Evolutionary conservation across 2,329 filamentous ascomycete genomes (phyloP), one percentile per base, ranked within the genome.

Genomic region (Diaporthe destruens): DNA sequence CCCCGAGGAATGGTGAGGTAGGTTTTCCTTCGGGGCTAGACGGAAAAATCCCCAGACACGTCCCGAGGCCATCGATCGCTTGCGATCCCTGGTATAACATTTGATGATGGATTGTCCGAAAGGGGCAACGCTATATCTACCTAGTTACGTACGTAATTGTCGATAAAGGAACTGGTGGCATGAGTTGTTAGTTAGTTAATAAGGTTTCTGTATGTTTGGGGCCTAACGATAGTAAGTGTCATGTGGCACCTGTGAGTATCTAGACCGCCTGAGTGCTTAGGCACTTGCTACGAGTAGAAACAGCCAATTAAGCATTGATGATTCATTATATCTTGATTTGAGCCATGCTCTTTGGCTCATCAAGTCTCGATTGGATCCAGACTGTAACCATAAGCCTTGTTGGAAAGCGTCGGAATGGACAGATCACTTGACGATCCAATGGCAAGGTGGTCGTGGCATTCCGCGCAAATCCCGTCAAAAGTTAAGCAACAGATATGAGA

Each of bases 261-360:
- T 36, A 53, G 3, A 25, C 6, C 7, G 12, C 29, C 29, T 29
- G 5, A 5, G 29, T 29, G 29, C 29, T 5, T 29, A 29, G 29
- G 29, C 5, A 5, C 29, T 29, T 29, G 5, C 29, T 29, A 29
- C 29, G 29, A 29, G 5, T 29, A 29, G 29, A 29, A 12, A 53
- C 4, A 5, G 2, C 18, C n/a, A 12, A 4, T 12, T 5, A n/a
- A 36, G 14, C n/a, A 3, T 6, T 5, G 11, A 8, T 53, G 47
- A 53, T 66, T 53, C n/a, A 49, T 4, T 3, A 18, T 7, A 12
- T 51, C n/a, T 3, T 51, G 12, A 53, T 6, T 20, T 5, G 42
- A 51, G 14, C 3, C 2, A 2, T 2, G 8, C 4, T 1, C 6
- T 9, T 1, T 7, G 9, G 1, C 0, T 34, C 6, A 23, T 16